Base-by-base conservation (phyloP, 2,329 filamentous ascomycete genomes). In the Stagonosporopsis rhizophila region DNA sequence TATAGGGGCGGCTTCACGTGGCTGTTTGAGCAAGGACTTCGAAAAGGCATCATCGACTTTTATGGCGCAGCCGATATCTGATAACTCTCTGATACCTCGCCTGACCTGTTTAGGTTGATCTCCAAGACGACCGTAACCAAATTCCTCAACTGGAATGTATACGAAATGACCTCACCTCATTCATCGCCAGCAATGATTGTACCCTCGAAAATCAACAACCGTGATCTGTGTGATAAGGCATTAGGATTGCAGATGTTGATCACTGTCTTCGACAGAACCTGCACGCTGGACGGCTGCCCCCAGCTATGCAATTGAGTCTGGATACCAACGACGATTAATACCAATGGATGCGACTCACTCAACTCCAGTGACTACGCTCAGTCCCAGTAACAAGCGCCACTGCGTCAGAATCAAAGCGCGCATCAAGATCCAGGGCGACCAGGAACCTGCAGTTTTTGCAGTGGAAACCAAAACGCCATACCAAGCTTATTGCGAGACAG, bases 11-110 rank as follows among this genome's bases (percentile, higher is more conserved):
- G 74, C 17, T 78, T 77, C 58, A 75, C 80, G n/a, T 83, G 81
- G 80, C 77, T 82, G 64, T 83, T 77, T 63, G 81, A 82, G 66
- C 78, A 81, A 54, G 81, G 81, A 2, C 49, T 83, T 34, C 69
- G 81, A 44, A 77, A 78, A 67, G 81, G 80, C 1, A 67, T 83
- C 17, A 59, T 67, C 3, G 78, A 80, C 49, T 81, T 82, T 38
- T 61, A 66, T 28, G 38, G 40, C 5, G 56, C 58, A 8, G 60
- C 66, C 6, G 63, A 64, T 0, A 60, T 71, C 14, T 71, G 44
- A 62, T 11, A 19, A 34, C 41, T 15, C 30, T 15, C 30, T 32
- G 12, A 15, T 32, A 4, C 30, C 30, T 32, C 30, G 30, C 14
- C 14, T 32, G 14, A 46, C 44, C 46, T 38, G 23, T 30, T 39